phyloP scores from a whole-genome alignment of 169 alveolate genomes.

The Plasmodium malariae region DNA sequence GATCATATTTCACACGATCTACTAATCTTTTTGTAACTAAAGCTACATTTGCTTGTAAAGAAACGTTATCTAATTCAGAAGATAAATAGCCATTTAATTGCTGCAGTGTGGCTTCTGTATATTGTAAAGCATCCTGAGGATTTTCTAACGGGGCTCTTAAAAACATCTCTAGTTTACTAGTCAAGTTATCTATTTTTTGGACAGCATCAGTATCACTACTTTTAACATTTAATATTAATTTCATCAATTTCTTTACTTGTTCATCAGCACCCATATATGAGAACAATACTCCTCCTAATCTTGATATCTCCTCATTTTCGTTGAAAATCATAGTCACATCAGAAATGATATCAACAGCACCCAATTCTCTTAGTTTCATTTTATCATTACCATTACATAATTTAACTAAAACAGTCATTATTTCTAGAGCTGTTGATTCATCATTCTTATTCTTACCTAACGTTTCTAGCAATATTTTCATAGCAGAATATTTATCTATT shows the following conservation, averaged over 20 bases:
- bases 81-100: conserved; percentile 86
- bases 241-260: conserved; percentile 91
- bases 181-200: conserved; percentile 88
- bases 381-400: conserved; percentile 81
- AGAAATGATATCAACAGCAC: conserved; percentile 90
- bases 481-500: conserved; percentile 78
- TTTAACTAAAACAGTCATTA: conserved; percentile 83
- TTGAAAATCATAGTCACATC: conserved; percentile 89
- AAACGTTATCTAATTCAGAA: conserved; percentile 82
- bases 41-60: conserved; percentile 82
- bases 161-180: conserved; percentile 90
- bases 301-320: conserved; percentile 87
- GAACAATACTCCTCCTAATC: conserved; percentile 90
- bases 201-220: conserved; percentile 86
- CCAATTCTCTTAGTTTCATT: conserved; percentile 86
- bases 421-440: conserved; percentile 81
- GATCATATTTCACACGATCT: conserved; percentile 86
- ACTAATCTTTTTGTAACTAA: conserved; percentile 83
- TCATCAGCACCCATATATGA: conserved; percentile 93
- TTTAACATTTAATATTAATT: conserved; percentile 86
- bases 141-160: conserved; percentile 91
- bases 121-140: conserved; percentile 91
- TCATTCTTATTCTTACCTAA: conserved; percentile 85
- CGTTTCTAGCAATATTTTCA: conserved; percentile 82
- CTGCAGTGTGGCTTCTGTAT: conserved; percentile 91